Base-by-base conservation (phyloP, 768 basidiomycete genomes). In the Kondoa subrosea region DNA sequence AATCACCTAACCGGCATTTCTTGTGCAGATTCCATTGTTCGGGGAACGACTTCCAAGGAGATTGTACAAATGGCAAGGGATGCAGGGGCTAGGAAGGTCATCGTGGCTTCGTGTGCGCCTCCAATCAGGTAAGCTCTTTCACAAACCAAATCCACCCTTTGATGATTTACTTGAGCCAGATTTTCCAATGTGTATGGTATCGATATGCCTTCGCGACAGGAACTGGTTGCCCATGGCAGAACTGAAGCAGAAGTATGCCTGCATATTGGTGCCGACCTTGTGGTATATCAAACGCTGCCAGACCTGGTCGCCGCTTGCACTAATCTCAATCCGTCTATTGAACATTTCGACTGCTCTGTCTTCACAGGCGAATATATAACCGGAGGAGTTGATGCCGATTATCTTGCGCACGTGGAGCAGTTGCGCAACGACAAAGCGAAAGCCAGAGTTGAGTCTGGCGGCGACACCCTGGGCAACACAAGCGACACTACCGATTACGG, bases 31-130 rank as follows among this genome's bases (percentile, higher is more conserved):
- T 97, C 95, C 0, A 99, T 99, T 72, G 95, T 99, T 26, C 86
- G 95, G 29, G 95, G 95, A 3, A 99, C 95, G 0, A 99, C 95
- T 0, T 97, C 93, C 16, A 93, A 89, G 76, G 95, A 99, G 77
- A 99, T 99, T 70, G 83, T 99, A 29, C 92, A 96, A 76, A 97
- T 99, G 92, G 95, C 93, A 25, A 92, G 92, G 76, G 95, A 99
- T 74, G 95, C 95, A 17, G 95, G 95, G 17, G 93, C 95, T 21
- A 91, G 87, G 77, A 89, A 87, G 72, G 90, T 99, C 74, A 87
- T 96, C 70, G 85, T 97, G 59, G 95, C 95, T 0, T 93, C 91
- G 63, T 97, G 95, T 75, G 90, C 95, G 4, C 95, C 95, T 3
- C 90, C 95, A 0, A 97, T 99, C 73, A 84, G 92, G 84, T 89